Base-by-base conservation (phyloP, 805 yeast genomes). In the Metschnikowia henanensis region DNA sequence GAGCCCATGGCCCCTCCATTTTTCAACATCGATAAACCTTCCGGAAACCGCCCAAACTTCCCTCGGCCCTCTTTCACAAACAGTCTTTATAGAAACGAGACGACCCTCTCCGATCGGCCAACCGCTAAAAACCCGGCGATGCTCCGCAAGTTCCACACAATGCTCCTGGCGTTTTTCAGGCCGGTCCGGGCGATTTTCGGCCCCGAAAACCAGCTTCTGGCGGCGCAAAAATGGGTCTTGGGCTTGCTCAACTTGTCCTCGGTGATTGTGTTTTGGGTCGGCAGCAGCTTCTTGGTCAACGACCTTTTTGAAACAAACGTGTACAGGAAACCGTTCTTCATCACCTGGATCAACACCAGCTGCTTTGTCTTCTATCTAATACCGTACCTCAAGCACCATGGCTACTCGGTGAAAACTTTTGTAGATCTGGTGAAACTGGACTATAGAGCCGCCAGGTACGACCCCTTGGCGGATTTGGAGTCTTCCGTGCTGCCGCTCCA, bases 261-360 rank as follows among this genome's bases (percentile, higher is more conserved):
- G 34, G 98, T 91, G 35, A 88, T 92, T 21, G 61, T 87, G 1
- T 76, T 89, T 19, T 92, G 99, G 99, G 97, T 94, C 9, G 67
- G 85, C 29, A 88, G 96, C 4, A 87, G 96, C 4, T 92, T 90
- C 54, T 63, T 92, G 36, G 84, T 94, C 29, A 90, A 87, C 62
- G 83, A 80, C 33, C 70, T 88, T 31, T 85, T 88, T 54, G 89
- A 83, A 53, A 75, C 77, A 36, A 79, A 76, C 45, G 68, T 75
- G 21, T 94, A 89, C 62, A 67, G 89, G 37, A 94, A 94, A 65
- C 99, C 99, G 15, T 91, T 89, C 59, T 78, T 91, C 49, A 87
- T 94, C 53, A 94, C 99, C 2, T 94, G 92, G 68, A 64, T 92
- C 54, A 94, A 91, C 67, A 91, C 98, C 0, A 83, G 89, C 1